phyloP scores from a whole-genome alignment of 306 rosid species.

The Pyrus bretschneideri region DNA sequence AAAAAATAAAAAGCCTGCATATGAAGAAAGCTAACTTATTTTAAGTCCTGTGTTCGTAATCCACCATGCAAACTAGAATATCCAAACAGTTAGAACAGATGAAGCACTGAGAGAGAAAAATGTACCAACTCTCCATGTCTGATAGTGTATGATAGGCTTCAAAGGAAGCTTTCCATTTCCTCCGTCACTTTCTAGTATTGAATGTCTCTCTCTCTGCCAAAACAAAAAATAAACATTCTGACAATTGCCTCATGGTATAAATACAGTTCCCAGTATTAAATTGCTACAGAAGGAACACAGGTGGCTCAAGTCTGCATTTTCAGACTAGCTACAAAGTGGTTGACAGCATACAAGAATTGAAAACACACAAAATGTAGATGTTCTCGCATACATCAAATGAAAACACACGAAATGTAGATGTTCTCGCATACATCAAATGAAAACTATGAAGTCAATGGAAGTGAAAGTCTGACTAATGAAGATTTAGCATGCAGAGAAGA shows the following conservation, averaged over 20 bases:
- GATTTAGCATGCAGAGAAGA: background rate
- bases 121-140: slow-evolving; percentile 92
- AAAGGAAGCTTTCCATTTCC: slow-evolving; percentile 54
- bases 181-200: slow-evolving; percentile 58
- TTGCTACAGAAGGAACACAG: background rate
- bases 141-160: slow-evolving; percentile 76
- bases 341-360: background rate
- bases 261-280: background rate
- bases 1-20: slow-evolving; percentile 80
- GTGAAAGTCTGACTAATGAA: background rate
- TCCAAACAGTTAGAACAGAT: slow-evolving; percentile 1
- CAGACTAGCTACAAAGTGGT: background rate
- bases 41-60: slow-evolving; percentile 9
- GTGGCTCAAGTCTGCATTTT: background rate
- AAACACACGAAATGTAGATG: background rate
- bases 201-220: slow-evolving; percentile 80
- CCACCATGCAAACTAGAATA: slow-evolving; percentile 8
- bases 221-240: background rate
- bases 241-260: background rate
- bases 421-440: background rate
- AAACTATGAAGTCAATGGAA: background rate
- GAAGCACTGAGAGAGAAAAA: slow-evolving; percentile 12
- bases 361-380: background rate
- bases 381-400: background rate
- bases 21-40: slow-evolving; percentile 4